Base-by-base conservation (phyloP, 352 stramenopile genomes). In the Phytophthora vignae region DNA sequence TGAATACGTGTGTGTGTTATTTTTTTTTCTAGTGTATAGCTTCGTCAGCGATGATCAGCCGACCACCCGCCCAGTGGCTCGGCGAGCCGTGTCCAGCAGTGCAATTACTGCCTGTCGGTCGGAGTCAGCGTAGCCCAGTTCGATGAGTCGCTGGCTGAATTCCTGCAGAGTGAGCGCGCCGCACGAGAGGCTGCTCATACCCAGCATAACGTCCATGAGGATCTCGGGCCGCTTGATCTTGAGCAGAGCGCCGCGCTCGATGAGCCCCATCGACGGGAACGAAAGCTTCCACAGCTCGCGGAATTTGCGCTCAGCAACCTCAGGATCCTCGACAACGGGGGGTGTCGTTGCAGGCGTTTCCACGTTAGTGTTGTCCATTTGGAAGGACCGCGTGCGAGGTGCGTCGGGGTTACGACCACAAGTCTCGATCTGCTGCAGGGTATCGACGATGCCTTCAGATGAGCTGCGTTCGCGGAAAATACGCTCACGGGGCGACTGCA, bases 151-250 rank as follows among this genome's bases (percentile, higher is more conserved):
- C 17, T 79, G 78, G 36, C 86, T 85, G 38, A 94, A 87, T 40
- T 87, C 76, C 19, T 75, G 73, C 4, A 89, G 69, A 8, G 81
- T 90, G n/a, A 91, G 62, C 2, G 84, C 78, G 14, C 85, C 85
- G 27, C 81, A 91, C 22, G 87, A 84, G n/a, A 92, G 46, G 55
- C 81, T 91, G 74, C 87, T 94, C 70, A 95, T 84, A 12, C 81
- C 83, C n/a, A 95, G 84, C 82, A 95, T 91, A 1, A 93, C 74
- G 55, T 95, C 86, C 52, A 86, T 87, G 3, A 93, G 77, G 49
- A 95, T 86, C 53, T 78, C 74, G 0, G 86, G 84, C 38, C 91
- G 80, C 49, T 83, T 64, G 40, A 92, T 90, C 61, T 85, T 83
- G 27, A 92, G 76, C 50, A 94, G 74, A 53, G 82, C 85, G 17